A percentile compares a stretch with the other conserved stretches of the same genome.
These are phyloP conservation scores for Coemansia sp. DNA, from an alignment of 192 early-diverging fungal species.

Conservation along the genomic window DNA sequence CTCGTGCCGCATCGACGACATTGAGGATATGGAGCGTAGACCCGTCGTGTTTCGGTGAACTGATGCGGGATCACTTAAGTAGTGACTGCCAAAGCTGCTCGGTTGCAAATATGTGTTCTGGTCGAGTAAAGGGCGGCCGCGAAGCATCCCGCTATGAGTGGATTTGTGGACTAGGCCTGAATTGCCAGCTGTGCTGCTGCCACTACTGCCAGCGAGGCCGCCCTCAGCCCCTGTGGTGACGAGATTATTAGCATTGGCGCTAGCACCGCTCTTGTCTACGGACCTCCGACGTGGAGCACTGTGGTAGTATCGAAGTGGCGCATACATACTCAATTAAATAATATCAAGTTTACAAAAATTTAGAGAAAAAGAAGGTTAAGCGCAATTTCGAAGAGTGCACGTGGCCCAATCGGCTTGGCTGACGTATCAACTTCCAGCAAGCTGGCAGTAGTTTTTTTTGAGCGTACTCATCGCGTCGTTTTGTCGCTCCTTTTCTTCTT, in stretches of 20 bases:
- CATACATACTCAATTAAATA: constrained; percentile 14
- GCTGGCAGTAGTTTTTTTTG: background rate
- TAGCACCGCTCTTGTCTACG: background rate
- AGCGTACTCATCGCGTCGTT: background rate
- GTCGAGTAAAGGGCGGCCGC: constrained; percentile 9
- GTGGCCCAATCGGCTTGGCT: background rate
- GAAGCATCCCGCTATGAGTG: constrained; percentile 18
- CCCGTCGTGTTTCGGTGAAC: constrained; percentile 3
- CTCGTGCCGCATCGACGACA: constrained; percentile 18
- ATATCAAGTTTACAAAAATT: background rate
- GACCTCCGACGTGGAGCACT: constrained; percentile 1
- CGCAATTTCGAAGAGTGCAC: background rate
- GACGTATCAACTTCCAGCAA: background rate
- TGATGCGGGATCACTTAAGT: background rate
- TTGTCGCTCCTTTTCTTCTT: background rate
- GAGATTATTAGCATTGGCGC: background rate
- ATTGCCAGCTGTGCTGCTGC: constrained; percentile 1
- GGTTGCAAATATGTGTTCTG: constrained; percentile 3
- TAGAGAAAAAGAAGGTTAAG: background rate
- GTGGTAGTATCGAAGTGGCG: constrained; percentile 8
- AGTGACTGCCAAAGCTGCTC: background rate
- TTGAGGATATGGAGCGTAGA: constrained; percentile 14
- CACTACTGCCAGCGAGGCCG: background rate
- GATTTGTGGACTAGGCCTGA: constrained; percentile 1
- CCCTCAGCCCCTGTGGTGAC: background rate